Conservation (phyloP, 257 asterid genomes). For the Nicotiana undulata region DNA sequence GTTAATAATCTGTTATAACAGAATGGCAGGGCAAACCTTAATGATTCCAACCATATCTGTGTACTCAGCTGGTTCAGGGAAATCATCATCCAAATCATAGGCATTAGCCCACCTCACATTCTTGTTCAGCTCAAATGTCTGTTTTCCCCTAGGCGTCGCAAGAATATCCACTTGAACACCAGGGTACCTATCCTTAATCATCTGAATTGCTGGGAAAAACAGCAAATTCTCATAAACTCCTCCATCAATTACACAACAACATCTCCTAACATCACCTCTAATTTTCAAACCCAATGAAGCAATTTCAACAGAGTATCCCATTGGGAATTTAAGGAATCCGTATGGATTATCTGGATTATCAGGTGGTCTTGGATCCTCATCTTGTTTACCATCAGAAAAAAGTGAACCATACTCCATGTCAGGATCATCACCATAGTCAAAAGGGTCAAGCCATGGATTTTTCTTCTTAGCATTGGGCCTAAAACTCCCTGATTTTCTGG, state of each 20-base stretch:
- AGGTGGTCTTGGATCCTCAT: constrained; percentile 76
- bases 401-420: constrained; percentile 61
- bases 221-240: constrained; percentile 79
- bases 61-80: constrained; percentile 69
- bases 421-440: constrained; percentile 72
- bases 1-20: background rate
- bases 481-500: constrained; percentile 21
- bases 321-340: constrained; percentile 78
- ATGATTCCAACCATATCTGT: constrained; percentile 64
- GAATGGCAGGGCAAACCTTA: constrained; percentile 41
- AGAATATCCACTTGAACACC: constrained; percentile 71
- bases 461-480: constrained; percentile 44
- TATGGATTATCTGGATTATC: constrained; percentile 68
- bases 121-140: constrained; percentile 65
- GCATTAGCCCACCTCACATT: constrained; percentile 76
- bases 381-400: constrained; percentile 70
- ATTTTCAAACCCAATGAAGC: constrained; percentile 69
- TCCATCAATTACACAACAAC: constrained; percentile 72
- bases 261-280: constrained; percentile 79
- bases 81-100: constrained; percentile 57
- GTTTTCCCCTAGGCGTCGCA: constrained; percentile 67
- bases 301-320: constrained; percentile 61
- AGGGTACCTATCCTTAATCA: constrained; percentile 79
- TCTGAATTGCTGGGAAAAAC: constrained; percentile 74
- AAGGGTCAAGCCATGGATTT: constrained; percentile 83